Evolutionary conservation across 2,329 filamentous ascomycete species (phyloP).

Genomic region (Phaeoacremonium minimum): DNA sequence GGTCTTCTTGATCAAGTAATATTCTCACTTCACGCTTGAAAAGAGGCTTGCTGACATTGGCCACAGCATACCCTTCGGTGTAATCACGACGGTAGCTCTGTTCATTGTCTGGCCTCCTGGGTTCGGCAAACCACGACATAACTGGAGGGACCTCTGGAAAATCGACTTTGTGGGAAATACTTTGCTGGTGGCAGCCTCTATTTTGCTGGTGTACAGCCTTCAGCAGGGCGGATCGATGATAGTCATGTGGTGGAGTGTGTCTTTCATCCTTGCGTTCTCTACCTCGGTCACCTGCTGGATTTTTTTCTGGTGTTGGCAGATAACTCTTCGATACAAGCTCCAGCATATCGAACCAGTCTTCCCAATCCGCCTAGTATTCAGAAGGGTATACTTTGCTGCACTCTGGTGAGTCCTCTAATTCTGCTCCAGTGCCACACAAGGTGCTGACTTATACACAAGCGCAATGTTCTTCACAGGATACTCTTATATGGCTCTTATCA

Average conservation of each 20-base stretch:
- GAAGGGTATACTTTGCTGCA: slow-evolving; percentile 45
- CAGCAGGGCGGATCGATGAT: slow-evolving; percentile 52
- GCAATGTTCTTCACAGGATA: slow-evolving; percentile 54
- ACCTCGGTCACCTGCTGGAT: slow-evolving; percentile 43
- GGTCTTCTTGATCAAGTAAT: slow-evolving; percentile 60
- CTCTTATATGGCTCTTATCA: slow-evolving; percentile 52
- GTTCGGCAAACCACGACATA: slow-evolving; percentile 27
- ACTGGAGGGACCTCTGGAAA: slow-evolving; percentile 35
- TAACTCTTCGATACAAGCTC: slow-evolving; percentile 31
- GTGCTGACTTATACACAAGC: slow-evolving; percentile 23
- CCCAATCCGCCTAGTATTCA: slow-evolving; percentile 40
- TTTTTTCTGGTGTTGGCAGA: slow-evolving; percentile 47
- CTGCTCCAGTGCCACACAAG: neutral
- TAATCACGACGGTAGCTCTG: slow-evolving; percentile 30
- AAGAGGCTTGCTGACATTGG: neutral
- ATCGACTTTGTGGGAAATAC: slow-evolving; percentile 50
- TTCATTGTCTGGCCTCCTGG: slow-evolving; percentile 38
- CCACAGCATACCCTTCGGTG: slow-evolving; percentile 10
- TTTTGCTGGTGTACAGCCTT: slow-evolving; percentile 50
- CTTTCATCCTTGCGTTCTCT: slow-evolving; percentile 44
- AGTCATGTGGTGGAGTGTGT: slow-evolving; percentile 45
- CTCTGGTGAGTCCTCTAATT: slow-evolving; percentile 38
- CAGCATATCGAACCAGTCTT: slow-evolving; percentile 49
- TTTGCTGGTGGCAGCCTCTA: slow-evolving; percentile 45
- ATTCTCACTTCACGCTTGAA: neutral